Evolutionary conservation across 2,329 filamentous ascomycete species (phyloP).

Genomic region (Penicillium nordicum): DNA sequence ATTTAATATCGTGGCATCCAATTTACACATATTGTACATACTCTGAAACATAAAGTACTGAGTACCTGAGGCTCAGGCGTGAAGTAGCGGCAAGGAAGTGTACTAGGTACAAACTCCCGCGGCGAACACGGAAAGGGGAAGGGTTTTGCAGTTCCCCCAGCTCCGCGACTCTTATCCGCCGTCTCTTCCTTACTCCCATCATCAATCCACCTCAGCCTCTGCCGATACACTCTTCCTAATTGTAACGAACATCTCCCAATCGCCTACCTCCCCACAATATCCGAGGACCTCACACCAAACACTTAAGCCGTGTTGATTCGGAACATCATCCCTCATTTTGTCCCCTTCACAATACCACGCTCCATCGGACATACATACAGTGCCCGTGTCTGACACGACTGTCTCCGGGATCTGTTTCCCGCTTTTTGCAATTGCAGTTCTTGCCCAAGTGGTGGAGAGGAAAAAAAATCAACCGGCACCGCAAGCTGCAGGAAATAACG

Average conservation of each 20-base stretch:
- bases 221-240: not conserved
- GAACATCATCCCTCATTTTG: not conserved
- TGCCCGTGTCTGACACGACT: not conserved
- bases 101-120: not conserved
- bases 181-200: not conserved
- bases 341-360: not conserved
- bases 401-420: not conserved
- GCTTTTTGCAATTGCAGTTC: not conserved
- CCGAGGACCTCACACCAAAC: not conserved
- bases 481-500: not conserved
- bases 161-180: constrained; percentile 1
- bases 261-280: not conserved
- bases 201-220: not conserved
- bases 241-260: not conserved
- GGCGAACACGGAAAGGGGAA: constrained; percentile 7
- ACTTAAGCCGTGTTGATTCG: not conserved
- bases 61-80: not conserved
- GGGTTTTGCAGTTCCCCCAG: constrained; percentile 4
- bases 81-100: not conserved
- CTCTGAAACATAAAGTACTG: not conserved
- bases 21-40: not conserved
- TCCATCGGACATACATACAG: not conserved
- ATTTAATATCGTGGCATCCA: not conserved
- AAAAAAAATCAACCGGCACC: not conserved
- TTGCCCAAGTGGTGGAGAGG: not conserved